A percentile compares a stretch with the other conserved stretches of the same genome.
These are phyloP conservation scores for Eucalyptus marginata DNA, from an alignment of 345 rosid genomes.

Conservation along the genomic window DNA sequence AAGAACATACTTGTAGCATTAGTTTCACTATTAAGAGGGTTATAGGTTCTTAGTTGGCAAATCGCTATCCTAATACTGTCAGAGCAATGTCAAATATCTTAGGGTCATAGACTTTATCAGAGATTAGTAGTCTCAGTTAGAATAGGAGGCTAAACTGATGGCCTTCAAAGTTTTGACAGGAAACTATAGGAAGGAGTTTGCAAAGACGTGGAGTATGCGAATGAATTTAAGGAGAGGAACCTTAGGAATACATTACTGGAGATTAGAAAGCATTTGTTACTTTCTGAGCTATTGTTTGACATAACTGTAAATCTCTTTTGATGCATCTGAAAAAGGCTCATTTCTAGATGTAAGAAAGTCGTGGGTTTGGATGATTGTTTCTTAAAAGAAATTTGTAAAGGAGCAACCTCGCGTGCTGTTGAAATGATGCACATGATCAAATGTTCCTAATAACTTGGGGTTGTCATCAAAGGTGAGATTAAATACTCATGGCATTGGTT, in stretches of 20 bases:
- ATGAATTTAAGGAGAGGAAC: background rate
- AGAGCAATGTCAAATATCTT: background rate
- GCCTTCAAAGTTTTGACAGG: background rate
- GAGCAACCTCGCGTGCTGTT: background rate
- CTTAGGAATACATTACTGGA: background rate
- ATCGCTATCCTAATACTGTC: background rate
- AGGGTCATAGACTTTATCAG: background rate
- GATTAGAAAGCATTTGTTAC: too few relatives aligned
- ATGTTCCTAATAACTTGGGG: background rate
- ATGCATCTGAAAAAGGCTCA: background rate
- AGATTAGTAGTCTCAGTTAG: background rate
- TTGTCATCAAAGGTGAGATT: background rate
- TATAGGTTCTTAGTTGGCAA: background rate
- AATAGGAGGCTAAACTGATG: background rate
- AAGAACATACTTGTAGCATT: background rate
- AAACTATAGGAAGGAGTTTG: background rate
- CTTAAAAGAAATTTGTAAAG: background rate
- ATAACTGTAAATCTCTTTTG: background rate
- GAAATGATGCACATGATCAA: background rate
- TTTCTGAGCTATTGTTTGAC: background rate
- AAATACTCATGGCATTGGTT: background rate
- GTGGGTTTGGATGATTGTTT: too few relatives aligned
- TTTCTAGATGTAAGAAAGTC: too few relatives aligned
- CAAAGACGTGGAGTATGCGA: background rate
- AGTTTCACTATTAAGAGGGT: background rate